Base-by-base conservation (phyloP, 2,329 filamentous ascomycete species). In the Phyllosticta capitalensis region DNA sequence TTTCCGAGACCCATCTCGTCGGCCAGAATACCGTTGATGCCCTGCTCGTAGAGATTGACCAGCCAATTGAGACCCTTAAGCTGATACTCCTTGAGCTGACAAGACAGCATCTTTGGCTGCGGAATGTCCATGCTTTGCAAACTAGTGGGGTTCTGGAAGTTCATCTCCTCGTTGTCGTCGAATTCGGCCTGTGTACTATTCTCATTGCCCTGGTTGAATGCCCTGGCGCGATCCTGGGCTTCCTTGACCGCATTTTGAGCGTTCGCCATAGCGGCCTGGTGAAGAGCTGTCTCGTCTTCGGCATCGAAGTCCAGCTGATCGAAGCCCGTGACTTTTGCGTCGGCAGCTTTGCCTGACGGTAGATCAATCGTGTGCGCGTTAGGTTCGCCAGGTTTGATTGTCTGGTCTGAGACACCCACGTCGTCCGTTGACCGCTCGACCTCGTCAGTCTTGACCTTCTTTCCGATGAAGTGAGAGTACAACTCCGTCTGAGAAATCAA, bases 1-100 rank as follows among this genome's bases (percentile, higher is more conserved):
- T 99, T 99, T 73, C 94, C 94, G 22, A 99, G 89, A 84, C 94
- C 94, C 94, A 99, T 99, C 77, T 99, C 94, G 72, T 99, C 94
- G 64, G 94, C 94, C 64, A 99, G 80, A 67, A 99, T 99, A 75
- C 92, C 92, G 77, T 97, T 97, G 88, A 99, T 99, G 72, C 94
- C 94, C 75, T 99, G 94, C 74, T 99, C 94, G 78, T 99, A 99
- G 65, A 99, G 76, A 72, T 99, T 97, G 78, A 96, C 94, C 58
- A 99, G 84, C 94, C 94, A 99, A 72, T 97, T 99, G 72, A 99
- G 88, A 76, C 94, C 94, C 79, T 99, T 99, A 72, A 99, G 80
- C 78, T 99, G 94, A 76, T 99, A 99, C 73, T 99, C 94, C 73
- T 99, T 99, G 69, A 99, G 84, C 71, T 95, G 90, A 56, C 92